Evolutionary conservation across 2,329 filamentous ascomycete species (phyloP), one percentile per base, ranked within the genome.

Genomic region (Uncinocarpus reesii): DNA sequence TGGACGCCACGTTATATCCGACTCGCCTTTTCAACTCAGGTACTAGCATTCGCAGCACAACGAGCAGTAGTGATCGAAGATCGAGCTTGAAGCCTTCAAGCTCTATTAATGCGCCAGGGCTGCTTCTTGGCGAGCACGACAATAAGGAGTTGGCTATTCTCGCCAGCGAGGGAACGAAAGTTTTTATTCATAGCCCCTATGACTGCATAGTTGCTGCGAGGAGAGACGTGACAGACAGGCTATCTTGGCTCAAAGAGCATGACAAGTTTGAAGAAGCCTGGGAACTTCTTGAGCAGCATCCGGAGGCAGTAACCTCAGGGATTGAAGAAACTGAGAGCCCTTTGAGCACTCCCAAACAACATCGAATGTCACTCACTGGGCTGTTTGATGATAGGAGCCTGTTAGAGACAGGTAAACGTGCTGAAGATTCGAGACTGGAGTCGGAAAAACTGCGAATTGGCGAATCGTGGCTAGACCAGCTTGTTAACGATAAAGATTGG

Each of bases 141-240:
- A 54, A 64, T 16, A 66, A 66, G 54, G 64, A 70, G 52, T 53
- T 67, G 1, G 73, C 71, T 40, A 69, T 76, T 55, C 68, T 70
- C 15, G 65, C 69, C 4, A 73, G 74, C 7, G 71, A 75, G 31
- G 81, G 81, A 5, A 72, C 82, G 55, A 85, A 96, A 60, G 84
- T 98, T 13, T 95, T 95, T 62, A 86, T 98, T 34, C 88, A 95
- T 59, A 95, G 88, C 58, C 92, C 92, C 0, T 98, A 93, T 61
- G 92, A 98, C 65, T 96, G 89, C 58, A 83, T 96, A n/a, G 71
- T 95, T 47, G 86, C 87, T 0, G 86, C 92, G 2, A 89, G 89
- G 62, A 77, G 92, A 56, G 89, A 95, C 59, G 73, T 94, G 13
- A 73, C 80, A 2, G 92, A 98, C 65, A 88, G 94, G 59, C 71